Evolutionary conservation across 2,329 filamentous ascomycete species (phyloP), one percentile per base, ranked within the genome.

Genomic region (Exophiala alcalophila): DNA sequence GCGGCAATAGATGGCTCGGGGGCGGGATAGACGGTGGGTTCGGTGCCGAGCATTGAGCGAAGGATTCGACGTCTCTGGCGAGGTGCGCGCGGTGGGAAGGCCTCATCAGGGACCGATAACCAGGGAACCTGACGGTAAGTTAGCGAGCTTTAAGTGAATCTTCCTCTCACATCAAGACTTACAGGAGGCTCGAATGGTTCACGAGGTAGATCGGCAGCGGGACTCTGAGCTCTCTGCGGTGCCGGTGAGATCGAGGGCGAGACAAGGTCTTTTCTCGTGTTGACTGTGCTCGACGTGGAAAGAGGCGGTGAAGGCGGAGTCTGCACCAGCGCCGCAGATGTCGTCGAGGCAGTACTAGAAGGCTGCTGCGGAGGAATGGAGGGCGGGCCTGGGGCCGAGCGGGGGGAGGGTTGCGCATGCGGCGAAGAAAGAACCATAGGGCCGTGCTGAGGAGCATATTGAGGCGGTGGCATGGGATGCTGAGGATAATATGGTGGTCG

Each of bases 71-170:
- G 69, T 53, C 71, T 69, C 54, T 68, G 66, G 38, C 66, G 64
- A 10, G 70, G 66, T 34, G 68, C 67, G 57, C 71, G 68, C 11
- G 71, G 61, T 3, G 78, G 78, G 55, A 82, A 81, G 2, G 70
- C 63, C 21, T 63, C 63, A 14, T 74, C 72, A 11, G 74, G 69
- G 19, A 74, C 69, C 9, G 78, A 82, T 23, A 78, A 68, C 78
- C 78, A 82, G 8, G 79, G 79, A 14, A 82, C 63, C 71, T 76
- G 51, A 19, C 27, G 36, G 58, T 49, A 7, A 28, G 38, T 35
- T 24, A 37, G 16, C 30, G n/a, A n/a, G n/a, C n/a, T n/a, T n/a
- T n/a, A n/a, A n/a, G n/a, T n/a, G n/a, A n/a, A 26, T 44, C 30
- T 18, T 19, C 9, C 11, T 37, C 10, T 37, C 4, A 16, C 28